Percentiles rank a stretch among this genome's conserved stretches.
These are phyloP conservation scores for Schwanniomyces sp. DNA, from an alignment of 805 yeast genomes.

Conservation along the genomic window DNA sequence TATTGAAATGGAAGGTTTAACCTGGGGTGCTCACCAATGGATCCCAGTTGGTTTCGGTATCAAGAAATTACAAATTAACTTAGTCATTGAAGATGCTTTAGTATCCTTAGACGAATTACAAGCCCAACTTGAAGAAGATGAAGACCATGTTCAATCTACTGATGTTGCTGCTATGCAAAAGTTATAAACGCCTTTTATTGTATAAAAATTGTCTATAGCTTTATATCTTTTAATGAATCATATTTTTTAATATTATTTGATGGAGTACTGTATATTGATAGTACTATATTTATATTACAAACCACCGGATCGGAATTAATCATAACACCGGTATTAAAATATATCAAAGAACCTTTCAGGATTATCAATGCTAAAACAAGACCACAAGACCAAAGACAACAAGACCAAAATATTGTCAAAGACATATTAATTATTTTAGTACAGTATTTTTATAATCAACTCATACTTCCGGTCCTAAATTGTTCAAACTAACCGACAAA, in stretches of 20 bases:
- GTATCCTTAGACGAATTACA: slow-evolving; percentile 92
- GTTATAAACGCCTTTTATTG: slow-evolving; percentile 55
- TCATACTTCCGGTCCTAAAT: too few relatives aligned
- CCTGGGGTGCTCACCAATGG: slow-evolving; percentile 97
- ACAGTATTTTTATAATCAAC: too few relatives aligned
- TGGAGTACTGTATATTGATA: background rate
- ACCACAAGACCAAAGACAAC: too few relatives aligned
- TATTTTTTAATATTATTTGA: background rate
- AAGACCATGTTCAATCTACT: slow-evolving; percentile 99
- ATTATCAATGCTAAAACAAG: too few relatives aligned
- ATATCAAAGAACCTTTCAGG: too few relatives aligned
- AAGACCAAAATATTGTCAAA: too few relatives aligned
- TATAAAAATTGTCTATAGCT: slow-evolving; percentile 1
- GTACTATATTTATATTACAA: background rate
- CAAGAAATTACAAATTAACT: slow-evolving; percentile 97
- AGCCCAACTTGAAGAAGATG: slow-evolving; percentile 78
- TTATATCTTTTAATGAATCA: background rate
- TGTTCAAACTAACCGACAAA: too few relatives aligned
- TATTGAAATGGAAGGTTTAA: slow-evolving; percentile 87
- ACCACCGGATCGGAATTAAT: too few relatives aligned
- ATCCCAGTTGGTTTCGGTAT: slow-evolving; percentile 99
- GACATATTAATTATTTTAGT: too few relatives aligned
- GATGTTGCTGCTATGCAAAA: slow-evolving; percentile 99
- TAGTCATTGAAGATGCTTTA: slow-evolving; percentile 96
- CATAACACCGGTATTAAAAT: too few relatives aligned